Percentiles rank a stretch among this genome's conserved stretches.
phyloP scores from a whole-genome alignment of 129 eudicot species.

The Tanacetum coccineum region DNA sequence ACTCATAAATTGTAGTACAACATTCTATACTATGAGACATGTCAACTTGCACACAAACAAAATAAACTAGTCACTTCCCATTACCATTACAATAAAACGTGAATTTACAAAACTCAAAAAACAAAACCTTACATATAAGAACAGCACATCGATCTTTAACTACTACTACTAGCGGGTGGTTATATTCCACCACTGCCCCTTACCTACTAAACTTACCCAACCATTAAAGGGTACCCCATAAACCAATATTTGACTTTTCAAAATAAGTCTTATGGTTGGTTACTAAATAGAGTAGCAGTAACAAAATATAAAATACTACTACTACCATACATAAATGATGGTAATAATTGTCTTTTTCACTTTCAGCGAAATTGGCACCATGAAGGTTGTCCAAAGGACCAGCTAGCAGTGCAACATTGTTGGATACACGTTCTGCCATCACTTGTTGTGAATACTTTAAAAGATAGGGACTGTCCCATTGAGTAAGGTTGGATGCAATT shows the following conservation, averaged over 20 bases:
- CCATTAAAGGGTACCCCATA: constrained; percentile 30
- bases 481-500: constrained; percentile 77
- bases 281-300: constrained; percentile 10
- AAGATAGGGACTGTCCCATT: constrained; percentile 81
- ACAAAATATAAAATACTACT: too few species aligned
- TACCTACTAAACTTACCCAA: constrained; percentile 6
- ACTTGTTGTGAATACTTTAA: constrained; percentile 81
- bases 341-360: constrained; percentile 12
- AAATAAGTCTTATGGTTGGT: constrained; percentile 42
- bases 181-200: constrained; percentile 60
- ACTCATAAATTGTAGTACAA: too few species aligned
- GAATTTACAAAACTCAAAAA: constrained; percentile 28
- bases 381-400: constrained; percentile 88
- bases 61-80: constrained; percentile 13
- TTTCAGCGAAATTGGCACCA: constrained; percentile 62
- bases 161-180: constrained; percentile 59
- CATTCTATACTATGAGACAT: neutral
- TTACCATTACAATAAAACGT: constrained; percentile 9
- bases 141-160: neutral
- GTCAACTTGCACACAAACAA: constrained; percentile 10
- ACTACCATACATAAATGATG: too few species aligned
- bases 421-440: constrained; percentile 77
- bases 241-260: constrained; percentile 31
- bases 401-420: constrained; percentile 68
- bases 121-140: constrained; percentile 21